Conservation (phyloP, 441 rosid genomes). For the Gossypium davidsonii region DNA sequence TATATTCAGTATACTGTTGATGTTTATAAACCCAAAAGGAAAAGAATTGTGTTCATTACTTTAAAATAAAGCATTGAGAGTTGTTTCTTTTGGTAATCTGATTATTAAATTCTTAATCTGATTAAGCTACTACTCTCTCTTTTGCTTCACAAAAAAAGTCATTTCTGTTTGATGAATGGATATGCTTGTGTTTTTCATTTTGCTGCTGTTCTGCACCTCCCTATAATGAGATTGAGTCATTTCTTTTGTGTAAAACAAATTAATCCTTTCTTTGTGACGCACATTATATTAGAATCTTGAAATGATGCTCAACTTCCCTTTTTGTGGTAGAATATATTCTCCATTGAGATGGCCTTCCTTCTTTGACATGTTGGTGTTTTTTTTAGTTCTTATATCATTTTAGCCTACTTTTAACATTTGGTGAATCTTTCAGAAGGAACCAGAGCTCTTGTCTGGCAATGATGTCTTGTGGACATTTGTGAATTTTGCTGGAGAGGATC, state of each 20-base stretch:
- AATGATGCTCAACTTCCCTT: background rate
- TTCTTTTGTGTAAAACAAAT: background rate
- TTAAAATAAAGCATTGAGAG: background rate
- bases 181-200: background rate
- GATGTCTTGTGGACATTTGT: conserved; percentile 98
- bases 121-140: background rate
- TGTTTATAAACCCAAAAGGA: background rate
- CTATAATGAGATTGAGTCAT: background rate
- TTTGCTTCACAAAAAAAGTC: background rate
- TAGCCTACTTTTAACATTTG: conserved; percentile 7
- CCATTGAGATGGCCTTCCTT: background rate
- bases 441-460: conserved; percentile 83
- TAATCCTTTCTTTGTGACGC: background rate
- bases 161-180: conserved; percentile 5
- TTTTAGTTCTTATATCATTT: background rate
- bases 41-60: background rate
- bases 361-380: background rate
- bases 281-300: background rate
- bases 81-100: background rate
- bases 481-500: conserved; percentile 97
- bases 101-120: background rate
- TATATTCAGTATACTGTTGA: background rate
- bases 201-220: background rate
- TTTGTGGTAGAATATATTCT: background rate
- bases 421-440: conserved; percentile 66